Evolutionary conservation across 2,329 filamentous ascomycete genomes (phyloP).

Genomic region (Fusarium veterinarium): DNA sequence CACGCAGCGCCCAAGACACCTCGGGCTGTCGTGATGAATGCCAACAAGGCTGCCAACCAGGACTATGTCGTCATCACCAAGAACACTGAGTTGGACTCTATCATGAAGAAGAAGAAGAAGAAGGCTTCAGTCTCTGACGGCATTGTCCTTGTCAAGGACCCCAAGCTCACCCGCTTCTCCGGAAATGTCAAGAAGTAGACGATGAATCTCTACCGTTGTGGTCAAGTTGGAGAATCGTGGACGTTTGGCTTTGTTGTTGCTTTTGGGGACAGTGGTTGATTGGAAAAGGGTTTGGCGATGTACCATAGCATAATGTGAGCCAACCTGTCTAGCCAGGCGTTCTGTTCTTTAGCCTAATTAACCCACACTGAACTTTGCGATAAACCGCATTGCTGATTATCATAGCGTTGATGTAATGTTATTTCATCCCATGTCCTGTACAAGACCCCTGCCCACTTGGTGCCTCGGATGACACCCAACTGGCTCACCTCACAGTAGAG

Average conservation of each 20-base stretch:
- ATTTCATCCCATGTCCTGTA: too few species aligned
- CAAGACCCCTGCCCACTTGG: too few species aligned
- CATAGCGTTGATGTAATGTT: too few species aligned
- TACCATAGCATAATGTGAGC: not conserved
- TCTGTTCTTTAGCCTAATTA: not conserved
- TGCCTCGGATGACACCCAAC: not conserved
- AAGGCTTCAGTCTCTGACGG: too few species aligned
- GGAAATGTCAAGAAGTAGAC: not conserved
- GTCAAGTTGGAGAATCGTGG: not conserved
- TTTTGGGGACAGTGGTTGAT: not conserved
- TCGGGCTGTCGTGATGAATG: not conserved
- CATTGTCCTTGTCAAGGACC: too few species aligned
- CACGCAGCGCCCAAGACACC: not conserved
- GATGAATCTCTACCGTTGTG: rapidly evolving
- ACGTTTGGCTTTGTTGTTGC: not conserved
- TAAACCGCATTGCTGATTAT: too few species aligned
- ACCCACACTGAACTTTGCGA: not conserved
- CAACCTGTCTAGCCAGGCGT: not conserved
- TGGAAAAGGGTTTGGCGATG: not conserved
- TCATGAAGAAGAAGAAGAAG: not conserved
- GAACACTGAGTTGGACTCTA: not conserved
- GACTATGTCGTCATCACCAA: not conserved
- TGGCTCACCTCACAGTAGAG: rapidly evolving
- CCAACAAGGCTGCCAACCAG: not conserved
- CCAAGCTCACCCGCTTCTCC: not conserved